A percentile compares a stretch with the other conserved stretches of the same genome.
Evolutionary conservation across 78 protist species (phyloP).

Genomic region (Tieghemostelium lacteum): DNA sequence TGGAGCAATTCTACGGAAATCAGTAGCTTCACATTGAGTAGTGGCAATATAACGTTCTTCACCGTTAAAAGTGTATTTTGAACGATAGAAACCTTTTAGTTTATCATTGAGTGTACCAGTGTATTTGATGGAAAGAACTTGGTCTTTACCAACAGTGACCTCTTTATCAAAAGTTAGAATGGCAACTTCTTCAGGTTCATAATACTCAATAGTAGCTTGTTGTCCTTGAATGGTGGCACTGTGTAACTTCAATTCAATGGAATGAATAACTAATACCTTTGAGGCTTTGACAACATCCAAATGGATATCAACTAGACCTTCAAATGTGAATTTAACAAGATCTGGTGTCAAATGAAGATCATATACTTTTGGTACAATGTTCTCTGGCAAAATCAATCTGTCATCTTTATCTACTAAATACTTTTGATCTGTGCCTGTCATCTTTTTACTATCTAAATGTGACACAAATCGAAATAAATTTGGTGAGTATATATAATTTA

Average conservation of each 20-base stretch:
- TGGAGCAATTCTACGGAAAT: conserved; percentile 94
- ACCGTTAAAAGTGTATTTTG: conserved; percentile 62
- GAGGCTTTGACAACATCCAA: conserved; percentile 21
- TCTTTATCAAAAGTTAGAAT: conserved; percentile 1
- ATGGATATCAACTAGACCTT: conserved; percentile 63
- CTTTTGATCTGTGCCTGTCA: no score
- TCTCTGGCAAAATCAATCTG: conserved; percentile 17
- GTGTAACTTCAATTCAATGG: conserved; percentile 44
- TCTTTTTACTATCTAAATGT: no score
- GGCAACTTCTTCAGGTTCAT: conserved; percentile 39
- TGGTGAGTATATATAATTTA: no score
- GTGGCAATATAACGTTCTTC: conserved; percentile 38
- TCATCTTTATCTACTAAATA: conserved; percentile 3
- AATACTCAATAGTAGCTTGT: not conserved
- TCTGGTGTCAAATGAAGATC: conserved; percentile 77
- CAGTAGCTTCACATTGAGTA: conserved; percentile 96
- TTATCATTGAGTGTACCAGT: conserved; percentile 54
- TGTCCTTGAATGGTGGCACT: not conserved
- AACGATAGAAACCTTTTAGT: conserved; percentile 79
- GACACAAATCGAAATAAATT: no score
- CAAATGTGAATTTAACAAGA: conserved; percentile 47
- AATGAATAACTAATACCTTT: conserved; percentile 30
- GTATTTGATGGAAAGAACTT: conserved; percentile 4
- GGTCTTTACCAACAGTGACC: not conserved
- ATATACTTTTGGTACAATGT: conserved; percentile 73